A percentile compares a stretch with the other conserved stretches of the same genome.
Conservation (phyloP, 805 yeast species). For the Jamesozyma gamospora region DNA sequence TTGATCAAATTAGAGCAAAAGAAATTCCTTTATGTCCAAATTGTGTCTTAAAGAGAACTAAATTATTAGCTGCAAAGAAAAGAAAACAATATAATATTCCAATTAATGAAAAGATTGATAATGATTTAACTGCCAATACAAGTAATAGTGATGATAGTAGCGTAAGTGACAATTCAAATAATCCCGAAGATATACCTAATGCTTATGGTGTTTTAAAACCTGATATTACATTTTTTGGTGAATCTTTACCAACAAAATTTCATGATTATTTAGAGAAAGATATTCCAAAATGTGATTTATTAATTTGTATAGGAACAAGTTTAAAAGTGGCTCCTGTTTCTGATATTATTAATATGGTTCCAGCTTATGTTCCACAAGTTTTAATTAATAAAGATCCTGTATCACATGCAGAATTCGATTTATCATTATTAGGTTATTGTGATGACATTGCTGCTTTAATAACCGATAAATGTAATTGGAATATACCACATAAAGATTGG, state of each 20-base stretch:
- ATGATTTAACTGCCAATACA: too few species aligned
- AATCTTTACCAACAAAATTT: slow-evolving; percentile 60
- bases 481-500: slow-evolving; percentile 44
- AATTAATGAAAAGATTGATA: slow-evolving; percentile 1
- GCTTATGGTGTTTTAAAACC: slow-evolving; percentile 77
- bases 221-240: slow-evolving; percentile 88
- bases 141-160: too few species aligned
- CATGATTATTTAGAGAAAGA: slow-evolving; percentile 53
- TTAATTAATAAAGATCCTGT: slow-evolving; percentile 70
- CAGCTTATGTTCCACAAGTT: slow-evolving; percentile 64
- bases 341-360: slow-evolving; percentile 65
- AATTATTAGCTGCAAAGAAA: slow-evolving; percentile 13
- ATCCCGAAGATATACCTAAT: not conserved
- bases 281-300: slow-evolving; percentile 57
- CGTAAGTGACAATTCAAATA: not conserved
- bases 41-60: slow-evolving; percentile 41
- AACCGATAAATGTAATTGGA: slow-evolving; percentile 49
- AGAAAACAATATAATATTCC: slow-evolving; percentile 3
- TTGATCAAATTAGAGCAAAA: slow-evolving; percentile 44
- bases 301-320: slow-evolving; percentile 86
- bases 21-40: slow-evolving; percentile 65
- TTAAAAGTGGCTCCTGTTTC: slow-evolving; percentile 88
- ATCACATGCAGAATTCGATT: slow-evolving; percentile 68
- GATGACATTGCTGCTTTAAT: slow-evolving; percentile 71
- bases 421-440: slow-evolving; percentile 66